phyloP scores from a whole-genome alignment of 2,329 filamentous ascomycete genomes.

The Cryphonectria radicalis region DNA sequence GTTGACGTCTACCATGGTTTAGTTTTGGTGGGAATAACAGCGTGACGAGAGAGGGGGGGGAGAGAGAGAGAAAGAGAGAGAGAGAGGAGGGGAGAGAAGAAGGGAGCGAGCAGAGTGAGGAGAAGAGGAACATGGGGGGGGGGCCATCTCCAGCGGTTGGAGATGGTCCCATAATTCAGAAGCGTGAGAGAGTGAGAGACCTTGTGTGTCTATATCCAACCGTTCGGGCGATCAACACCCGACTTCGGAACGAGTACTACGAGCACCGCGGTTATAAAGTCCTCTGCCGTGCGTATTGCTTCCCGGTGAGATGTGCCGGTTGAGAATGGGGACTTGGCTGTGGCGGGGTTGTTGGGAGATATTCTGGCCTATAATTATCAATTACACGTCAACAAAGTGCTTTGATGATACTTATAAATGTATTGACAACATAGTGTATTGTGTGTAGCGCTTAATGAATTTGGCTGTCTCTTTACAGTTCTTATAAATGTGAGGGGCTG shows the following conservation, averaged over 20 bases:
- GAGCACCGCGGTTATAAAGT: neutral
- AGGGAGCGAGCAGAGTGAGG: no score
- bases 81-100: no score
- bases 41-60: neutral
- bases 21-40: no score
- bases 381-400: no score
- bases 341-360: neutral
- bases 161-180: neutral
- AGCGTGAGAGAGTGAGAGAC: neutral
- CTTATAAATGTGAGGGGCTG: no score
- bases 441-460: no score
- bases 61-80: no score
- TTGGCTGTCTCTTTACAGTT: no score
- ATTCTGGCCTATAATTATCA: neutral
- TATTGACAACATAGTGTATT: no score
- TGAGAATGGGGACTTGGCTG: neutral
- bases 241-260: neutral
- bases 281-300: neutral
- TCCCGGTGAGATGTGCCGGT: neutral
- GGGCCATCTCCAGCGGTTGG: neutral
- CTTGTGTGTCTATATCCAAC: neutral
- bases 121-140: no score
- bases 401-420: no score
- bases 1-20: neutral
- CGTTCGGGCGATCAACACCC: constrained; percentile 10